These are phyloP conservation scores for Mycena indigotica DNA, from an alignment of 768 basidiomycete genomes.

Conservation along the genomic window DNA sequence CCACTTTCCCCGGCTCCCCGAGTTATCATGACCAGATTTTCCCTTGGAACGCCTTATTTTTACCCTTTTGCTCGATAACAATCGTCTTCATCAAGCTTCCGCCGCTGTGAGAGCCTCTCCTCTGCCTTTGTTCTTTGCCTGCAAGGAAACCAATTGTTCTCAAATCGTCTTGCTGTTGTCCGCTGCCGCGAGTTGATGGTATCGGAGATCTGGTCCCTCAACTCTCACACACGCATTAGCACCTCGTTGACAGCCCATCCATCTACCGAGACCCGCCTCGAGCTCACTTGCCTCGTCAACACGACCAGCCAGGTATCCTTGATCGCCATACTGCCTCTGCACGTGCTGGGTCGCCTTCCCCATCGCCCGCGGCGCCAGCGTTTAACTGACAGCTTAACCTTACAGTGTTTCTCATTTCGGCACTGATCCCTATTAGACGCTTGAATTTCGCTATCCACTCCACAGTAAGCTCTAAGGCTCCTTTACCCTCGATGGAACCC, in stretches of 20 bases:
- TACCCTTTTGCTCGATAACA: conserved; percentile 14
- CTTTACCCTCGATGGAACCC: background rate
- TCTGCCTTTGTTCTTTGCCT: background rate
- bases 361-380: background rate
- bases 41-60: conserved; percentile 19
- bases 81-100: conserved; percentile 13
- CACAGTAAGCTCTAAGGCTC: background rate
- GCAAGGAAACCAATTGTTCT: background rate
- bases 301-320: background rate
- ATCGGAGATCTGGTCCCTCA: conserved; percentile 12
- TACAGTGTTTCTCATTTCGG: background rate
- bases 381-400: background rate
- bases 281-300: background rate
- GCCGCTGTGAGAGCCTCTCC: conserved; percentile 5
- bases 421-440: background rate
- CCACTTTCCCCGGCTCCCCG: conserved; percentile 18
- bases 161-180: conserved; percentile 6
- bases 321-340: background rate
- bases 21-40: conserved; percentile 18
- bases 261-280: conserved; percentile 11
- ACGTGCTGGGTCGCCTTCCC: background rate
- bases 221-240: background rate
- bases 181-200: conserved; percentile 10
- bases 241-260: background rate
- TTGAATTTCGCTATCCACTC: background rate